These are phyloP conservation scores for Lasiosphaeris hirsuta DNA, from an alignment of 495 filamentous ascomycete species.

Conservation along the genomic window DNA sequence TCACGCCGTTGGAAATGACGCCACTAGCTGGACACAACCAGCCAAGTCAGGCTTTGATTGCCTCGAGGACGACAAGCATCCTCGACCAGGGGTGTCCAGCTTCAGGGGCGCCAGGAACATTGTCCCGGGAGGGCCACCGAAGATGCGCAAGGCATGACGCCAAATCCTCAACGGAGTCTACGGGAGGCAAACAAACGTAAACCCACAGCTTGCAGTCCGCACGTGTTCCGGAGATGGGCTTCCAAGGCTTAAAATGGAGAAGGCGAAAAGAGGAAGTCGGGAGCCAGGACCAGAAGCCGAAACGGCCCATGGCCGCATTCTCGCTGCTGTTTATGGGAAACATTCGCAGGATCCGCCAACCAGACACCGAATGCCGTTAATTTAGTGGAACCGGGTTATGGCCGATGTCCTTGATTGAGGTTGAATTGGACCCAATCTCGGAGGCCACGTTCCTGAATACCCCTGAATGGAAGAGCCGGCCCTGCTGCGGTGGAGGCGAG, in stretches of 20 bases:
- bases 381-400: conserved; percentile 25
- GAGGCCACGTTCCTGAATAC: conserved; percentile 32
- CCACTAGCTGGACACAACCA: conserved; percentile 1
- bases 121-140: conserved; percentile 18
- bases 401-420: conserved; percentile 20
- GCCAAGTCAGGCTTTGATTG: background rate
- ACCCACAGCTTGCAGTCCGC: background rate
- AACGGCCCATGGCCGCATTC: conserved; percentile 1
- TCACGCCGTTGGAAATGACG: conserved; percentile 4
- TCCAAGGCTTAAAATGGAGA: background rate
- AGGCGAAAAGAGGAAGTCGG: conserved; percentile 1
- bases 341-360: conserved; percentile 25
- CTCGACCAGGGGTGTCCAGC: too few species aligned
- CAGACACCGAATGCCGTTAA: conserved; percentile 14
- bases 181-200: conserved; percentile 11
- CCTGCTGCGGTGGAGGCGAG: conserved; percentile 22
- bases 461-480: conserved; percentile 29
- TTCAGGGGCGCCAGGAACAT: conserved; percentile 11
- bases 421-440: conserved; percentile 23
- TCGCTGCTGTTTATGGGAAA: conserved; percentile 19
- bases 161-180: conserved; percentile 3
- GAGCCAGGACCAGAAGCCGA: conserved; percentile 14
- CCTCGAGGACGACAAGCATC: too few species aligned
- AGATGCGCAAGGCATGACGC: background rate
- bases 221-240: background rate